Percentiles rank a stretch among this genome's conserved stretches.
These are phyloP conservation scores for Cryptococcus sp. DNA, from an alignment of 1,284 basidiomycete species.

Conservation along the genomic window DNA sequence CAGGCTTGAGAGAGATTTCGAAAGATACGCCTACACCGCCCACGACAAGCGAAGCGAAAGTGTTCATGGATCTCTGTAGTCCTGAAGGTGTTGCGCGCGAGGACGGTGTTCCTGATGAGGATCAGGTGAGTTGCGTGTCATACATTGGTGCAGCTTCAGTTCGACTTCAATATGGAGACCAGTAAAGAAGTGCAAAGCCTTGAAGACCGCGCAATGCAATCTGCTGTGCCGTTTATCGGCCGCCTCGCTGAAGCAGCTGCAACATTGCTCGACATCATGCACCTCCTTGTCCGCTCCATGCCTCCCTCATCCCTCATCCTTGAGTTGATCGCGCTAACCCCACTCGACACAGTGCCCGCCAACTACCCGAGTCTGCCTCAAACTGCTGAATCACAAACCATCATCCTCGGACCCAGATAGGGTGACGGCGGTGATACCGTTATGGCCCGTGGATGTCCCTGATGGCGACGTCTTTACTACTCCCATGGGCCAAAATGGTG, in stretches of 20 bases:
- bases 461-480: constrained; percentile 30
- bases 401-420: constrained; percentile 39
- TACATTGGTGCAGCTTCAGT: too few species aligned
- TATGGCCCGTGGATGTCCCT: constrained; percentile 41
- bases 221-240: too few species aligned
- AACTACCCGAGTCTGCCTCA: constrained; percentile 46
- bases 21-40: constrained; percentile 46
- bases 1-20: constrained; percentile 23
- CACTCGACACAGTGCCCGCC: constrained; percentile 41
- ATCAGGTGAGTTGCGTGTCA: constrained; percentile 44
- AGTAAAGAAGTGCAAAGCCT: too few species aligned
- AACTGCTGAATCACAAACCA: constrained; percentile 46
- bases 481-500: constrained; percentile 30
- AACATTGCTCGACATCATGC: too few species aligned
- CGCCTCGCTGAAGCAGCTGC: too few species aligned
- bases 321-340: background rate
- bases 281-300: too few species aligned
- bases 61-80: constrained; percentile 41
- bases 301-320: too few species aligned
- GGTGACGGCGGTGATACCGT: constrained; percentile 48
- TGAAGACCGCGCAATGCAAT: too few species aligned
- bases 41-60: constrained; percentile 41
- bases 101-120: constrained; percentile 41
- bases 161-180: background rate
- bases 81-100: constrained; percentile 22